Base-by-base conservation (phyloP, 176 grass and related monocot genomes). In the Areca catechu region DNA sequence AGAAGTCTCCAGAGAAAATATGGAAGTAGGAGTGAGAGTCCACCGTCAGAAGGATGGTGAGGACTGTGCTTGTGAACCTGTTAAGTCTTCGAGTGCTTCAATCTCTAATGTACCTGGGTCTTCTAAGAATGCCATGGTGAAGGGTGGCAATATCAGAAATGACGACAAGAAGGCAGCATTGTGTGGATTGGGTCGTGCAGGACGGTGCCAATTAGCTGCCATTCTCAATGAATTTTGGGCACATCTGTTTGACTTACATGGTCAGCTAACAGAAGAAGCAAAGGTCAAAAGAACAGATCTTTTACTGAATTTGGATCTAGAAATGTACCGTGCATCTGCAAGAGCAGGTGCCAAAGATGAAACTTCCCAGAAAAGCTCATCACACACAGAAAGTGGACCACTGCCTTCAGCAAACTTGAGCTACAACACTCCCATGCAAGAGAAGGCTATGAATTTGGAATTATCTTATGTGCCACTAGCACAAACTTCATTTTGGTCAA, bases 161-260 rank as follows among this genome's bases (percentile, higher is more conserved):
- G 81, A 73, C 74, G 83, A 68, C 53, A 89, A 61, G 72, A 53
- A 98, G 84, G 53, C 73, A 4, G 84, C 77, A 56, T 60, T 83
- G 50, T 98, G 88, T 21, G 84, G 94, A 77, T 85, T 93, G 70
- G 88, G 94, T 23, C 94, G 94, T 68, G 83, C 94, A 70, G 76
- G 88, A 80, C 76, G 94, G 53, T 81, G 60, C 49, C 88, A 98
- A 58, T 72, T 98, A 21, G 72, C 94, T 15, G 63, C 73, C 55
- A 85, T 70, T 74, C 83, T 98, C 57, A 84, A 98, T 61, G 88
- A 98, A 53, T 98, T 98, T 77, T 98, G 94, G 94, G 84, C 66
- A 25, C 72, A 93, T 71, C 71, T 98, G 22, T 98, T 98, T 80
- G 87, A 98, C 80, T 89, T 88, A 60, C 94, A 98, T 57, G 94